Evolutionary conservation across 805 yeast genomes (phyloP), one percentile per base, ranked within the genome.

Genomic region (Teunomyces cretensis): DNA sequence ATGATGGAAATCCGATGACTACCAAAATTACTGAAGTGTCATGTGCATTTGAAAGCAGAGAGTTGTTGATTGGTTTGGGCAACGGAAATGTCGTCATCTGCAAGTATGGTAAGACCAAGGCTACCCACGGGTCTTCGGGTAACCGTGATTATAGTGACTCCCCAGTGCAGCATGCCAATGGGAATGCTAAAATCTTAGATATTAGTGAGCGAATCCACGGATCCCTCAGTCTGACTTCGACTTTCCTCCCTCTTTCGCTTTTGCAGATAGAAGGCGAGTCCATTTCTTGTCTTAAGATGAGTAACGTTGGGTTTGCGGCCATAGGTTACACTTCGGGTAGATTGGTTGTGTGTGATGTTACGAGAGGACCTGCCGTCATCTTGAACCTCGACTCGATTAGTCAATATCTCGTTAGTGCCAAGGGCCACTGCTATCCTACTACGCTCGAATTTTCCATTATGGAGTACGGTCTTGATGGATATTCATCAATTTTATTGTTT

Each of bases 291-390:
- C 49, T 91, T 40, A 74, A 77, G 44, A 78, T 86, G 61, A 83
- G 91, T 48, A 78, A 84, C 50, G 73, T 89, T 40, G 97, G 97
- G 0, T 91, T 94, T 67, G 87, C 86, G 7, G 94, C 86, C 0
- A 70, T 88, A 33, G 96, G 87, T 0, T 89, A 86, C 61, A 76
- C 76, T 38, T 76, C 83, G 11, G 97, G 98, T n/a, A 74, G 80
- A 30, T 49, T 92, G 13, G 65, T 84, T 2, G 81, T 92, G 0
- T 68, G 91, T 47, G 97, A 92, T 65, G 58, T 69, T 16, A 72
- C 87, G 44, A 74, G 97, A 47, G 87, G 87, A 1, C 91, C 91
- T 0, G 89, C 88, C 0, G 64, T 83, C 6, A 83, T 86, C 22
- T 70, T 67, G 47, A 71, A 76, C 41, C 72, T 68, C 8, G 65